Evolutionary conservation across 305 asterid species (phyloP).

Genomic region (Petunia hybrid): DNA sequence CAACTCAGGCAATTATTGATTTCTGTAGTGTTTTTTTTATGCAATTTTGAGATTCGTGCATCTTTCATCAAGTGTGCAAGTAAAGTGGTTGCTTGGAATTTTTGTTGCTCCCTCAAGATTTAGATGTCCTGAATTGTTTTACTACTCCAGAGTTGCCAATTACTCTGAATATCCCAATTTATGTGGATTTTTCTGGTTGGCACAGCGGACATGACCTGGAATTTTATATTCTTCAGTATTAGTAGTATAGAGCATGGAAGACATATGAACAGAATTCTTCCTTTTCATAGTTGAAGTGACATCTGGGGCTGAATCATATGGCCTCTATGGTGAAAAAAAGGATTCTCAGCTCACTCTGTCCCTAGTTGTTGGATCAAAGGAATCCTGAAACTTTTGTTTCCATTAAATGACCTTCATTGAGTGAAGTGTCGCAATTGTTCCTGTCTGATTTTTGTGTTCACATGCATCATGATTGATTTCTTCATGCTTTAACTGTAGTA

Average conservation of each 20-base stretch:
- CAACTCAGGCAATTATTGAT: neutral
- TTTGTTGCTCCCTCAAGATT: neutral
- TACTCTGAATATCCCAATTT: slow-evolving; percentile 3
- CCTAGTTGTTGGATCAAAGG: slow-evolving; percentile 36
- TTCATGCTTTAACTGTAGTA: slow-evolving; percentile 27
- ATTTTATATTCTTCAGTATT: neutral
- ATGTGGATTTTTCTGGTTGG: neutral
- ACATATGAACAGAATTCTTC: slow-evolving; percentile 30
- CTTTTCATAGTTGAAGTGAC: slow-evolving; percentile 37
- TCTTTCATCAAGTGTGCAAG: neutral
- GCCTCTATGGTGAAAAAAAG: slow-evolving; percentile 24
- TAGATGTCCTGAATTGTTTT: neutral
- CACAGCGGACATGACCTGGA: neutral
- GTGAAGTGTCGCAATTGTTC: slow-evolving; percentile 16
- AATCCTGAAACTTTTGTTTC: slow-evolving; percentile 28
- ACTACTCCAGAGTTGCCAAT: slow-evolving; percentile 5
- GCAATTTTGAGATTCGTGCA: slow-evolving; percentile 22
- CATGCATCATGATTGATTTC: slow-evolving; percentile 33
- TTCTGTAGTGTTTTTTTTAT: neutral
- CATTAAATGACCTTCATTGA: slow-evolving; percentile 24
- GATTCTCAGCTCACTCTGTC: neutral
- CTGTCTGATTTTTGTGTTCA: slow-evolving; percentile 30
- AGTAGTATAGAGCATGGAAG: slow-evolving; percentile 19
- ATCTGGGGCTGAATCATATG: slow-evolving; percentile 29
- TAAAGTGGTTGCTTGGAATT: slow-evolving; percentile 21